These are phyloP conservation scores for Triticum timopheevii DNA, from an alignment of 176 grass and related monocot species.

Conservation along the genomic window DNA sequence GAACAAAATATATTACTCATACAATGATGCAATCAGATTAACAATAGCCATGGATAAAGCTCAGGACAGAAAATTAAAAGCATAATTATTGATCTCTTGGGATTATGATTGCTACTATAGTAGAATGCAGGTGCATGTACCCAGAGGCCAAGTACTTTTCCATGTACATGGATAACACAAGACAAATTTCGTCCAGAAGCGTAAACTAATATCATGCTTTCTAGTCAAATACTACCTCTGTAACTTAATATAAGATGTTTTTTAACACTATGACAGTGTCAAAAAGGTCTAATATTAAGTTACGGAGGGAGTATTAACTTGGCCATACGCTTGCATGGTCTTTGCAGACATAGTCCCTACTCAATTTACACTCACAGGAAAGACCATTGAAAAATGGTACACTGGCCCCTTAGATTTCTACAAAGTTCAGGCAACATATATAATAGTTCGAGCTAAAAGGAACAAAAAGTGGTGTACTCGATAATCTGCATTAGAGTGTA, in stretches of 20 bases:
- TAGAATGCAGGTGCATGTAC: not conserved
- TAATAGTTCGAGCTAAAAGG: slow-evolving; percentile 31
- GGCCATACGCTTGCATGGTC: slow-evolving; percentile 4
- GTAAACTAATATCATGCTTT: not conserved
- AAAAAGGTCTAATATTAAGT: no score
- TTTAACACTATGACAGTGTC: no score
- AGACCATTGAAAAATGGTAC: not conserved
- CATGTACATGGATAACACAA: slow-evolving; percentile 18
- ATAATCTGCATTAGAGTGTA: not conserved
- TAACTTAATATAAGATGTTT: no score
- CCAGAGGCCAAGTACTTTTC: not conserved
- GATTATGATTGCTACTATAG: not conserved
- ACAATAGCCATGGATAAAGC: not conserved
- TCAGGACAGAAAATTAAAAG: not conserved
- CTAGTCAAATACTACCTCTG: not conserved
- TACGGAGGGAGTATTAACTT: not conserved
- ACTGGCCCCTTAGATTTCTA: not conserved
- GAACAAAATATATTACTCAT: slow-evolving; percentile 9
- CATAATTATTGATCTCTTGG: not conserved
- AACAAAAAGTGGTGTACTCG: not conserved
- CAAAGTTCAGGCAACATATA: slow-evolving; percentile 4
- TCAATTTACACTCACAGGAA: not conserved
- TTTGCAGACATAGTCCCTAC: not conserved
- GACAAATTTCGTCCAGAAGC: slow-evolving; percentile 16
- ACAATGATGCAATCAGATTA: not conserved